Evolutionary conservation across 1,284 basidiomycete genomes (phyloP).

Genomic region (Hypsizygus ulmarius): DNA sequence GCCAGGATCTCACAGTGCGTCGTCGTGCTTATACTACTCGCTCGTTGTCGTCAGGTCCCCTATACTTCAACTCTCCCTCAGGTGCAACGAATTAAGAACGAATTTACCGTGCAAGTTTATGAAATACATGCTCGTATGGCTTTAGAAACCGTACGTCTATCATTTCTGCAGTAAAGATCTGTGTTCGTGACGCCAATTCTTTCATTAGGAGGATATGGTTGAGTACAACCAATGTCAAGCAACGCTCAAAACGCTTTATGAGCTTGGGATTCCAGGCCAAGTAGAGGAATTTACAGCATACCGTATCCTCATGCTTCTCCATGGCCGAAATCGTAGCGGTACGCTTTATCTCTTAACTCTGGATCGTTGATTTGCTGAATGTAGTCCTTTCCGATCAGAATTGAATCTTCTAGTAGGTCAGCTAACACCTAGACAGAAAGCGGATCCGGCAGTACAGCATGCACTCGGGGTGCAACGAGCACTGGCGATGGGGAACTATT

Average conservation of each 20-base stretch:
- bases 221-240: conserved; percentile 99
- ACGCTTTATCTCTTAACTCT: conserved; percentile 25
- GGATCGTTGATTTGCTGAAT: conserved; percentile 8
- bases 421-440: conserved; percentile 89
- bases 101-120: conserved; percentile 97
- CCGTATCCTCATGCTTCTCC: conserved; percentile 93
- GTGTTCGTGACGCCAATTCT: conserved; percentile 1
- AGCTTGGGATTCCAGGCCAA: conserved; percentile 87
- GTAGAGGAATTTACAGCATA: conserved; percentile 97
- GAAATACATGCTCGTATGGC: conserved; percentile 99
- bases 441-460: conserved; percentile 77
- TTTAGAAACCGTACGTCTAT: conserved; percentile 75
- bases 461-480: conserved; percentile 89
- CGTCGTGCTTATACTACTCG: conserved; percentile 6
- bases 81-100: conserved; percentile 99
- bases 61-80: conserved; percentile 30
- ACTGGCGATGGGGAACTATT: conserved; percentile 91
- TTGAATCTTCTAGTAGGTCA: conserved; percentile 95
- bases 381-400: conserved; percentile 51
- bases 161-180: background rate
- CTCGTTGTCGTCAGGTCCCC: conserved; percentile 11
- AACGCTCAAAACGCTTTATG: conserved; percentile 87
- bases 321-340: conserved; percentile 95
- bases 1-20: conserved; percentile 95
- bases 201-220: conserved; percentile 84